Conservation (phyloP, 176 grass and related monocot genomes). For the Oryza rufipogon region DNA sequence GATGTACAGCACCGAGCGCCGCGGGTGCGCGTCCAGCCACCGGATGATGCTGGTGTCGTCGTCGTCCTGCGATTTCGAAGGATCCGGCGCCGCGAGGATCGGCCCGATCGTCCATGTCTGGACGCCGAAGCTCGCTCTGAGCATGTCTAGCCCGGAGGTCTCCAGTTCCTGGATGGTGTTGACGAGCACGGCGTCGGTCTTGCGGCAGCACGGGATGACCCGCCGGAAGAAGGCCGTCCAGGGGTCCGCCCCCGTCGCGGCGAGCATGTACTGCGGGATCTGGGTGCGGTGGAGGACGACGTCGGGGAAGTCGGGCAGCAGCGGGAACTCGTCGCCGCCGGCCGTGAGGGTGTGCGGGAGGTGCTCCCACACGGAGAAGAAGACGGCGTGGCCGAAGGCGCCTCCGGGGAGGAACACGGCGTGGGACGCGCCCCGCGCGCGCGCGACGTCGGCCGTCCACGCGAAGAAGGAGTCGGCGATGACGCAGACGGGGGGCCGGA, state of each 20-base stretch:
- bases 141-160: conserved; percentile 51
- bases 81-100: conserved; percentile 27
- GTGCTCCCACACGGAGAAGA: conserved; percentile 59
- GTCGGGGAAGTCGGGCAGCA: conserved; percentile 49
- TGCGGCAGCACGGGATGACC: conserved; percentile 24
- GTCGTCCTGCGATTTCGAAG: background rate
- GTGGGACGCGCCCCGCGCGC: conserved; percentile 42
- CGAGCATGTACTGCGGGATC: conserved; percentile 42
- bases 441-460: conserved; percentile 56
- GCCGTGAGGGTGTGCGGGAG: conserved; percentile 41
- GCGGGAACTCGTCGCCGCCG: conserved; percentile 44
- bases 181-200: conserved; percentile 48
- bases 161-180: conserved; percentile 71
- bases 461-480: conserved; percentile 59
- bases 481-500: conserved; percentile 46
- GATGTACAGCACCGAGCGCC: conserved; percentile 60
- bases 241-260: conserved; percentile 42
- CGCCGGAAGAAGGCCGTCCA: conserved; percentile 55
- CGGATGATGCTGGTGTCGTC: conserved; percentile 3
- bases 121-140: conserved; percentile 17
- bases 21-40: conserved; percentile 55
- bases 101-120: conserved; percentile 50
- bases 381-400: conserved; percentile 53
- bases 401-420: conserved; percentile 53
- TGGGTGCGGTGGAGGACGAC: conserved; percentile 59